A percentile compares a stretch with the other conserved stretches of the same genome.
phyloP scores from a whole-genome alignment of 1,284 basidiomycete species.

The Sporisorium scitamineum region DNA sequence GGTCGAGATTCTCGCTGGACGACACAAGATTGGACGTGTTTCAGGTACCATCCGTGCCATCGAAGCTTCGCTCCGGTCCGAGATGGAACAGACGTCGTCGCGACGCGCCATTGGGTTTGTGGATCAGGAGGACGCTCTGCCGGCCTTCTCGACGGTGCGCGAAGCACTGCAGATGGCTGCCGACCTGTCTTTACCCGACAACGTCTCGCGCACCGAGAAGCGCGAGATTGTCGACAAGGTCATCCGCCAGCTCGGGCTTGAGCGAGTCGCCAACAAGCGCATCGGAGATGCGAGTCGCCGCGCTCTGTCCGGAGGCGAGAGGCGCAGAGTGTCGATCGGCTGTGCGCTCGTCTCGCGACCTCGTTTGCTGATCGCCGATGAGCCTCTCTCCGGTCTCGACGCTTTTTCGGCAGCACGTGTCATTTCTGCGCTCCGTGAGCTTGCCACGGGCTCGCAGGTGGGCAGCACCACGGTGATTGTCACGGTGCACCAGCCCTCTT shows the following conservation, averaged over 20 bases:
- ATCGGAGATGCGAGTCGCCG: conserved; percentile 54
- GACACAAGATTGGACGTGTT: conserved; percentile 47
- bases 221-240: conserved; percentile 34
- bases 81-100: neutral
- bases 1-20: conserved; percentile 58
- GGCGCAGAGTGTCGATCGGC: conserved; percentile 55
- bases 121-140: conserved; percentile 59
- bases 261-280: conserved; percentile 43
- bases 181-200: conserved; percentile 54
- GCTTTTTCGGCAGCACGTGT: conserved; percentile 54
- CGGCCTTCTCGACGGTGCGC: conserved; percentile 54
- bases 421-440: conserved; percentile 48
- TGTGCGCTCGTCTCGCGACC: conserved; percentile 56
- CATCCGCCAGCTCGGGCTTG: conserved; percentile 49
- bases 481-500: conserved; percentile 61
- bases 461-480: conserved; percentile 56
- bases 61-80: conserved; percentile 11
- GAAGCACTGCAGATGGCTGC: conserved; percentile 58
- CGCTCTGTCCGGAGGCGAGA: conserved; percentile 59
- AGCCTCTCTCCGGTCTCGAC: conserved; percentile 58
- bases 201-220: conserved; percentile 39
- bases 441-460: conserved; percentile 21
- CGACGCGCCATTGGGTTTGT: conserved; percentile 52
- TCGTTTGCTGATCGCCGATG: conserved; percentile 55
- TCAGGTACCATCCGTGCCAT: conserved; percentile 37